These are phyloP conservation scores for Colletotrichum echinochloae DNA, from an alignment of 2,329 filamentous ascomycete genomes.

Conservation along the genomic window DNA sequence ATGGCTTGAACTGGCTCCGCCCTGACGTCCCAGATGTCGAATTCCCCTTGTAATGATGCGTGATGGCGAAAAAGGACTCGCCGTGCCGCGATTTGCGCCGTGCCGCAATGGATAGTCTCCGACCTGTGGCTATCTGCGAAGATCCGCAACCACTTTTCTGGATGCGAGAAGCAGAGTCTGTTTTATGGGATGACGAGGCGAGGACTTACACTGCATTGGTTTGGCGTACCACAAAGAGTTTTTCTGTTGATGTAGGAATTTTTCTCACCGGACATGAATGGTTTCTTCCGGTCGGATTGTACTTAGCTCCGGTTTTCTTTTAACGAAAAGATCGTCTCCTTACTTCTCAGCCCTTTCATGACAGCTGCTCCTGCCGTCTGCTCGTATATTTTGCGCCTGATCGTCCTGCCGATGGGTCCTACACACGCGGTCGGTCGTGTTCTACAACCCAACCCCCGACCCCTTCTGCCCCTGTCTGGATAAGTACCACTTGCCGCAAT, in stretches of 20 bases:
- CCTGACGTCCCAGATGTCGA: constrained; percentile 27
- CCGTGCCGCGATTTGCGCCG: constrained; percentile 48
- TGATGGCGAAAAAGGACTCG: constrained; percentile 28
- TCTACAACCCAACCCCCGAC: too few species aligned
- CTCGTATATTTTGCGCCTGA: background rate
- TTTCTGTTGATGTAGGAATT: constrained; percentile 44
- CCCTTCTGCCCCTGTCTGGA: background rate
- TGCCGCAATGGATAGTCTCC: constrained; percentile 58
- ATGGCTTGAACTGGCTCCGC: constrained; percentile 24
- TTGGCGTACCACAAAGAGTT: constrained; percentile 59
- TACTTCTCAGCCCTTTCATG: constrained; percentile 10
- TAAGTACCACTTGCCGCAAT: background rate
- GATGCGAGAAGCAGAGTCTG: constrained; percentile 54
- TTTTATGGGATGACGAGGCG: constrained; percentile 62
- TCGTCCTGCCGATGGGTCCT: background rate
- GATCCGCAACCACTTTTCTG: constrained; percentile 49
- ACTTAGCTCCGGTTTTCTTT: constrained; percentile 36
- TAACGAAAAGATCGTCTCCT: constrained; percentile 25
- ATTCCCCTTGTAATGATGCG: constrained; percentile 42
- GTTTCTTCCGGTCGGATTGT: constrained; percentile 41
- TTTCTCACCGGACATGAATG: constrained; percentile 32
- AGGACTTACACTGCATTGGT: constrained; percentile 63
- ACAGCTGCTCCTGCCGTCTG: background rate
- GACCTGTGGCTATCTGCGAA: constrained; percentile 59
- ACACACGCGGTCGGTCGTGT: background rate